Conservation (phyloP, 2,329 filamentous ascomycete genomes). For the Pleoardoris graminearum region DNA sequence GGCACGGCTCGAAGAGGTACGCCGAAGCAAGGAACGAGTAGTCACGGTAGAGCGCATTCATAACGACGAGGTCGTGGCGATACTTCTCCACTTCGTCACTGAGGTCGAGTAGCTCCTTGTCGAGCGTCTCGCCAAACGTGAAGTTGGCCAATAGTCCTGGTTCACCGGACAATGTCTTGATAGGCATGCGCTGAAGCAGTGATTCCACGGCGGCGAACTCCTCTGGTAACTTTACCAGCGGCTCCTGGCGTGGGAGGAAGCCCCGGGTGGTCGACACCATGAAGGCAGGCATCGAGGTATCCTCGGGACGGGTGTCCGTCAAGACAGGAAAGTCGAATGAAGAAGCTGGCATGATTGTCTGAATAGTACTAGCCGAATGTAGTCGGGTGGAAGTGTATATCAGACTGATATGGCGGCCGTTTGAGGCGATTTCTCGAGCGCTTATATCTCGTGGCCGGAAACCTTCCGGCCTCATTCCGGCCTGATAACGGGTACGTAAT, state of each 20-base stretch:
- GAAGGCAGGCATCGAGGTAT: slow-evolving; percentile 70
- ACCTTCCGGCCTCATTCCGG: slow-evolving; percentile 43
- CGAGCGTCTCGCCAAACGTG: slow-evolving; percentile 74
- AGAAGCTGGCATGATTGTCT: slow-evolving; percentile 47
- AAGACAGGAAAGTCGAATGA: slow-evolving; percentile 63
- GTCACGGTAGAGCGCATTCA: slow-evolving; percentile 88
- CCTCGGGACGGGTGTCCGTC: slow-evolving; percentile 63
- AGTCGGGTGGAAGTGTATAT: background rate
- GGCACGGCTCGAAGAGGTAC: slow-evolving; percentile 90
- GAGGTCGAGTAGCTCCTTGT: slow-evolving; percentile 75
- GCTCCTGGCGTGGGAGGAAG: slow-evolving; percentile 67
- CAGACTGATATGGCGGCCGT: background rate
- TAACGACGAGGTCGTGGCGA: slow-evolving; percentile 71
- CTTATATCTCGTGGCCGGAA: slow-evolving; percentile 45
- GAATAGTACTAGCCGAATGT: background rate
- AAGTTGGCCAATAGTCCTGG: slow-evolving; percentile 77
- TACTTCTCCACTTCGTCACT: slow-evolving; percentile 72
- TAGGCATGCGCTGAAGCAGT: slow-evolving; percentile 75
- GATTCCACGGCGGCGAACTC: slow-evolving; percentile 75
- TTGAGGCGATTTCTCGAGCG: slow-evolving; percentile 6
- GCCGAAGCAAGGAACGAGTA: slow-evolving; percentile 90
- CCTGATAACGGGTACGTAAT: slow-evolving; percentile 47
- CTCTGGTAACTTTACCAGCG: slow-evolving; percentile 61
- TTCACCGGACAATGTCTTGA: slow-evolving; percentile 71
- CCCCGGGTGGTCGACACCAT: slow-evolving; percentile 77